Conservation (phyloP, 345 rosid genomes). For the Gossypium bickii region DNA sequence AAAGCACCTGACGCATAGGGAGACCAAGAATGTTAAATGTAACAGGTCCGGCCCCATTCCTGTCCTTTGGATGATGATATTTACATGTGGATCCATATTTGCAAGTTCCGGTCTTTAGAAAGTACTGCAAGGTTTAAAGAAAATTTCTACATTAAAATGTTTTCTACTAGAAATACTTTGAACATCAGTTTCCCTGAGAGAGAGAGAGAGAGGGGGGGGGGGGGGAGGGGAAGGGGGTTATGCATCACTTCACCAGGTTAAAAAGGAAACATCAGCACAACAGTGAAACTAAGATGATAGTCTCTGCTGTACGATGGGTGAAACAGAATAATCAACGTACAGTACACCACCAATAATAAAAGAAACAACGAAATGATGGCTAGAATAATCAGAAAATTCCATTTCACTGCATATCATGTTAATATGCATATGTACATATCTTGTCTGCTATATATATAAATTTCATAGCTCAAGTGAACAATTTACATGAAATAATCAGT, state of each 20-base stretch:
- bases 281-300: not conserved
- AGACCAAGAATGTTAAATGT: constrained; percentile 60
- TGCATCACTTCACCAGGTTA: not conserved
- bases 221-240: not conserved
- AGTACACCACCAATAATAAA: not conserved
- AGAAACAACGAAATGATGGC: not conserved
- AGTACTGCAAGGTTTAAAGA: constrained; percentile 44
- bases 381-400: not conserved
- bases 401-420: not conserved
- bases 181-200: not conserved
- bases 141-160: constrained; percentile 6
- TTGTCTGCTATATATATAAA: not conserved
- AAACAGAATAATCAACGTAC: not conserved
- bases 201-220: not conserved
- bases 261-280: constrained; percentile 1
- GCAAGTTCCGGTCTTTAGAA: constrained; percentile 80
- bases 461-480: not conserved
- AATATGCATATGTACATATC: not conserved
- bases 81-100: constrained; percentile 79
- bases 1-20: constrained; percentile 70
- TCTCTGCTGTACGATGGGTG: not conserved
- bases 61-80: constrained; percentile 75
- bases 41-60: constrained; percentile 15
- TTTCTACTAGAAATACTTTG: not conserved
- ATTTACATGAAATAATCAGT: not conserved